Conservation (phyloP, 2,329 filamentous ascomycete species). For the Cladophialophora bantiana region DNA sequence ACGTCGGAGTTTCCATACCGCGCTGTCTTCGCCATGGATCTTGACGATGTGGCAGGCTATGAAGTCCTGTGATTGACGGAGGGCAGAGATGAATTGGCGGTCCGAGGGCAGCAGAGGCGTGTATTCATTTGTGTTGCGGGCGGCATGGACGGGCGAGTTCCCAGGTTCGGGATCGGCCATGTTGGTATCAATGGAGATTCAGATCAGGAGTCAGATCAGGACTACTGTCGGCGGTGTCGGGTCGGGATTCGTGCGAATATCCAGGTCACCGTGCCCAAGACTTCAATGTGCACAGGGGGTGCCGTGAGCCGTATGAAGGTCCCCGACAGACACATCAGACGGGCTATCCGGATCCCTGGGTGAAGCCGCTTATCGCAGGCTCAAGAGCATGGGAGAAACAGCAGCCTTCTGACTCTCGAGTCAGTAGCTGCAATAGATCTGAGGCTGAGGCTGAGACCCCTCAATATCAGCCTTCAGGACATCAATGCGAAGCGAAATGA, state of each 20-base stretch:
- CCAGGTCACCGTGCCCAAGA: background rate
- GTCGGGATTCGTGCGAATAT: background rate
- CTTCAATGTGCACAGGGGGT: background rate
- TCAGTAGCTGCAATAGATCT: background rate
- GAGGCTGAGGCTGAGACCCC: background rate
- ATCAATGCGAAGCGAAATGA: background rate
- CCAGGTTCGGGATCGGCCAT: slow-evolving; percentile 25
- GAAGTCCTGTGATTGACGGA: slow-evolving; percentile 22
- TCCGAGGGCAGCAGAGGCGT: slow-evolving; percentile 29
- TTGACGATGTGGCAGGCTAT: slow-evolving; percentile 32
- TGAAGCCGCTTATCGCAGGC: background rate
- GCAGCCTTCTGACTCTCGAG: background rate
- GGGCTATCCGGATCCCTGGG: background rate
- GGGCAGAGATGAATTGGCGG: slow-evolving; percentile 16
- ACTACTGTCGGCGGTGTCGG: background rate
- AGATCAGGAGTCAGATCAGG: background rate
- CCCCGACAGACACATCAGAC: background rate
- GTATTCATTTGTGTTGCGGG: slow-evolving; percentile 11
- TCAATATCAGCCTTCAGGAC: background rate
- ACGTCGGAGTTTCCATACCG: slow-evolving; percentile 33
- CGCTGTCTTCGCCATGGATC: slow-evolving; percentile 43
- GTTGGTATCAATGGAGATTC: background rate
- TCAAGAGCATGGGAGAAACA: background rate
- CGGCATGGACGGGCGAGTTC: slow-evolving; percentile 7
- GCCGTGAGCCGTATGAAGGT: no score